These are phyloP conservation scores for Physcia stellaris DNA, from an alignment of 495 filamentous ascomycete species.

Conservation along the genomic window DNA sequence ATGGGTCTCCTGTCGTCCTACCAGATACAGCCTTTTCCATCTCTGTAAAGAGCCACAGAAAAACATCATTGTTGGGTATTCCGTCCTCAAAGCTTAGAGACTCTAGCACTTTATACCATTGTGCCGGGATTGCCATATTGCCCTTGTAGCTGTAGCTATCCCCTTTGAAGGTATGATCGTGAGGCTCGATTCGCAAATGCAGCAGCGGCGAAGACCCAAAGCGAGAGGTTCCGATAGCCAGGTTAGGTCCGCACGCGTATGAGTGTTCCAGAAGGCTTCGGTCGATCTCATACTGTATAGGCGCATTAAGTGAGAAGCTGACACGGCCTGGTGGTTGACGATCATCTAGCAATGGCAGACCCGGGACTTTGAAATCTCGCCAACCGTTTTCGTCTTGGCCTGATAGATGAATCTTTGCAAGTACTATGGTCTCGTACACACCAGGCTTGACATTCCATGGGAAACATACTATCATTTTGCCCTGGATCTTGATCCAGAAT, in stretches of 20 bases:
- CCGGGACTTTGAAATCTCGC: background rate
- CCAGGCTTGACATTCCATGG: background rate
- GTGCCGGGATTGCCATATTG: no score
- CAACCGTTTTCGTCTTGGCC: background rate
- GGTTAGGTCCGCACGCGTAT: background rate
- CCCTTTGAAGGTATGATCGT: background rate
- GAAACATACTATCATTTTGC: background rate
- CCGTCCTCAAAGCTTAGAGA: no score
- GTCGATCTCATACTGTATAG: background rate
- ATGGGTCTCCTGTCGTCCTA: no score
- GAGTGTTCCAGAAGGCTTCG: background rate
- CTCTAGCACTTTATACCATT: no score
- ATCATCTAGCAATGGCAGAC: background rate
- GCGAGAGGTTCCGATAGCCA: background rate
- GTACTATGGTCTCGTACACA: background rate
- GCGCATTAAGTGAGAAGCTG: background rate
- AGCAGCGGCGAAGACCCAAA: no score
- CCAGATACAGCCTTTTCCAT: no score
- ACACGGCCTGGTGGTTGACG: background rate
- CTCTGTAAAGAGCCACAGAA: no score
- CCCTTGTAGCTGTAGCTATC: no score
- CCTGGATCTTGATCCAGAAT: background rate
- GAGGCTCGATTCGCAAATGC: background rate
- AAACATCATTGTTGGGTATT: no score
- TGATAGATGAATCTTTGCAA: background rate